These are phyloP conservation scores for Aspergillus vadensis DNA, from an alignment of 2,329 filamentous ascomycete genomes.

Conservation along the genomic window DNA sequence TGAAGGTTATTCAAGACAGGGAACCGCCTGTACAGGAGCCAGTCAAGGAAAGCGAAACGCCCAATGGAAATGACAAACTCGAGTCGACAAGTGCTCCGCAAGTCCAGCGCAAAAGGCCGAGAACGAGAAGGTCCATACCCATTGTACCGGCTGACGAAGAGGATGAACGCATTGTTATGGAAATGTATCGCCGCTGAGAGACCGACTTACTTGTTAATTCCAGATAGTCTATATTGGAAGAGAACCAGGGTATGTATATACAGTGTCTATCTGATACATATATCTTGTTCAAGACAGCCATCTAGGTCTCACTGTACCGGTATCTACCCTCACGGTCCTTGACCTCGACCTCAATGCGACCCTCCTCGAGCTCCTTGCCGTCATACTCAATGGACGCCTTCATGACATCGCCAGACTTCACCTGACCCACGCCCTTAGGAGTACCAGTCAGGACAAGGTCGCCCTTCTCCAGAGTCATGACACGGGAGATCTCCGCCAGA, in stretches of 20 bases:
- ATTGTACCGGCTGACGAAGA: conserved; percentile 34
- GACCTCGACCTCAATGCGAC: conserved; percentile 78
- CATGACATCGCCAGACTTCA: conserved; percentile 84
- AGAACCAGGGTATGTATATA: conserved; percentile 10
- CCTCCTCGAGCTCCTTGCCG: conserved; percentile 82
- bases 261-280: not conserved
- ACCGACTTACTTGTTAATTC: not conserved
- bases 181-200: not conserved
- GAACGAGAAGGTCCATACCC: conserved; percentile 29
- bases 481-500: conserved; percentile 85
- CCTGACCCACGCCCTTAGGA: conserved; percentile 89
- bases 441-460: conserved; percentile 97
- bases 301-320: conserved; percentile 70
- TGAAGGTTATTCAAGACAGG: not conserved
- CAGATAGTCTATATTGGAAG: not conserved
- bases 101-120: conserved; percentile 16
- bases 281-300: not conserved
- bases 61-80: not conserved
- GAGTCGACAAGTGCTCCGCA: not conserved
- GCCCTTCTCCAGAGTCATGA: conserved; percentile 90
- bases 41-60: not conserved
- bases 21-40: not conserved
- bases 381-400: conserved; percentile 76
- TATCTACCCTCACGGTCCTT: conserved; percentile 78
- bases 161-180: conserved; percentile 22